A percentile compares a stretch with the other conserved stretches of the same genome.
Conservation (phyloP, 2,329 filamentous ascomycete species). For the Sarocladium kiliense region DNA sequence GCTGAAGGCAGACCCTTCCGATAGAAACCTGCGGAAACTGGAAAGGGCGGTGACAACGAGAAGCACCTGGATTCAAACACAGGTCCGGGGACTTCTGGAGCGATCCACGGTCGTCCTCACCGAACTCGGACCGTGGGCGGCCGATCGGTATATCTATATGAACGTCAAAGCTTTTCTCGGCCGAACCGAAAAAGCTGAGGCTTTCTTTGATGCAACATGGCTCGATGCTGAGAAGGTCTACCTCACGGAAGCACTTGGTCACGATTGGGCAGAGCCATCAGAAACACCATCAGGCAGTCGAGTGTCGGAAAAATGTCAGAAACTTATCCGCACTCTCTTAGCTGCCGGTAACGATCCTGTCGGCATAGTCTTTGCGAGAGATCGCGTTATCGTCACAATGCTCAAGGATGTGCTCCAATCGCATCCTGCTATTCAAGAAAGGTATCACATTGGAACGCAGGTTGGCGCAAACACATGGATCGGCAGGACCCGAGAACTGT, state of each 20-base stretch:
- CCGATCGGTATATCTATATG: conserved; percentile 57
- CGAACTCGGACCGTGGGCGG: conserved; percentile 64
- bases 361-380: conserved; percentile 64
- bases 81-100: conserved; percentile 50
- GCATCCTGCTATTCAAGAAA: conserved; percentile 41
- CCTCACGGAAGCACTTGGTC: conserved; percentile 41
- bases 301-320: conserved; percentile 53
- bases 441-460: conserved; percentile 48
- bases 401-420: conserved; percentile 51
- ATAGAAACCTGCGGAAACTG: conserved; percentile 34
- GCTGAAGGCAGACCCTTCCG: conserved; percentile 36
- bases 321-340: conserved; percentile 49
- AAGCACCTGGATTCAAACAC: conserved; percentile 47
- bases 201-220: conserved; percentile 32
- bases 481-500: conserved; percentile 33
- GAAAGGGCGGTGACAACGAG: conserved; percentile 31
- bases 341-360: conserved; percentile 33
- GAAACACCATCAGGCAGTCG: conserved; percentile 15
- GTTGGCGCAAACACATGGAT: conserved; percentile 44
- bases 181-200: conserved; percentile 14
- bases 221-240: conserved; percentile 50
- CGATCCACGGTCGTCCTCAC: conserved; percentile 44
- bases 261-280: conserved; percentile 21
- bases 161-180: conserved; percentile 33
- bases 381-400: conserved; percentile 56